Evolutionary conservation across 2,329 filamentous ascomycete genomes (phyloP).

Genomic region (Dendrostoma leiphaemia): DNA sequence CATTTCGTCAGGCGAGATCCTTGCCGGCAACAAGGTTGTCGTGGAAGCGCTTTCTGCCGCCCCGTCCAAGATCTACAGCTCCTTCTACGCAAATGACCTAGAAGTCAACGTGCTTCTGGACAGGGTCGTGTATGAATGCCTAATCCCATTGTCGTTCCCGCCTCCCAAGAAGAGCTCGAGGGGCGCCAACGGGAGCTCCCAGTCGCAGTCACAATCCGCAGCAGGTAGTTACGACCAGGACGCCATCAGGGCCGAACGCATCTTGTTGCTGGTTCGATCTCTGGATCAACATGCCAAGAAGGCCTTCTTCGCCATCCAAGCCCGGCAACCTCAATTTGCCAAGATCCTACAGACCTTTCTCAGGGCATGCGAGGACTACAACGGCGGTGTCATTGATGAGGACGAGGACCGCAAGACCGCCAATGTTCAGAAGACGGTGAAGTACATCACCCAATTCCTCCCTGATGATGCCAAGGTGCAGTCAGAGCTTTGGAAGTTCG

Average conservation of each 20-base stretch:
- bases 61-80: constrained; percentile 81
- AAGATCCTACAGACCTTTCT: constrained; percentile 75
- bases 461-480: constrained; percentile 72
- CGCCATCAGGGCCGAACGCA: constrained; percentile 77
- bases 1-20: constrained; percentile 85
- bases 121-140: constrained; percentile 78
- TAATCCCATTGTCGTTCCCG: constrained; percentile 88
- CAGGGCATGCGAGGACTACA: constrained; percentile 82
- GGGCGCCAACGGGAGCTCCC: constrained; percentile 51
- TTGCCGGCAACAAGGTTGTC: constrained; percentile 75
- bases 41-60: constrained; percentile 74
- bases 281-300: constrained; percentile 76
- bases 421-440: constrained; percentile 69
- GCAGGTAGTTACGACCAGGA: constrained; percentile 61
- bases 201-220: constrained; percentile 26
- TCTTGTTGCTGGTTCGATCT: constrained; percentile 76
- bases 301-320: constrained; percentile 85
- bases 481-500: constrained; percentile 84
- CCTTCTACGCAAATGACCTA: constrained; percentile 84
- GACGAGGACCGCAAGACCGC: constrained; percentile 67
- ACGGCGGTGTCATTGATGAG: constrained; percentile 78
- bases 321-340: constrained; percentile 71
- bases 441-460: constrained; percentile 70
- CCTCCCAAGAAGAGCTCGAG: constrained; percentile 65
- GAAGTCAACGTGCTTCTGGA: constrained; percentile 85